Percentiles rank a stretch among this genome's conserved stretches.
Evolutionary conservation across 2,329 filamentous ascomycete species (phyloP).

Genomic region (Gremmenia infestans): DNA sequence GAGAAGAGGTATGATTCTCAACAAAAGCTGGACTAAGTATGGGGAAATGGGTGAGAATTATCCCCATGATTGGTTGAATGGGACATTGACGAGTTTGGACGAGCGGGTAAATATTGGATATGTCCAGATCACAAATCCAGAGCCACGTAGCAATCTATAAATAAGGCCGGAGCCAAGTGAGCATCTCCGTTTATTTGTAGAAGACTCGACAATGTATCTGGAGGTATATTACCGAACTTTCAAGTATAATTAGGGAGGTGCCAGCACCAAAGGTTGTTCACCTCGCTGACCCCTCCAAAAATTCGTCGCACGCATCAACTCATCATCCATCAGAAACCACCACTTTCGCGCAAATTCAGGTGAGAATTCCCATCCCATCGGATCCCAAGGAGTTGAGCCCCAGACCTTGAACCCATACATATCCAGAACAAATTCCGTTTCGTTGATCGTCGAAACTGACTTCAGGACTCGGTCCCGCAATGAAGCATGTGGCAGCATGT

Average conservation of each 20-base stretch:
- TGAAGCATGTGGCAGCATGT: slow-evolving; percentile 19
- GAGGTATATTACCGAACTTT: too few relatives aligned
- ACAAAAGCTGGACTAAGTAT: too few relatives aligned
- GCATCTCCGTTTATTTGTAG: too few relatives aligned
- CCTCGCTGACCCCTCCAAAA: slow-evolving; percentile 26
- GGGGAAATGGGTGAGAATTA: too few relatives aligned
- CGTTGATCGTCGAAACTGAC: slow-evolving; percentile 18
- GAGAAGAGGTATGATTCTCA: too few relatives aligned
- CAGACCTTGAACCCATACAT: slow-evolving; percentile 26
- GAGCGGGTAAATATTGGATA: too few relatives aligned
- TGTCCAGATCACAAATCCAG: too few relatives aligned
- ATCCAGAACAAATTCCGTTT: slow-evolving; percentile 15
- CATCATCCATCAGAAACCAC: slow-evolving; percentile 28
- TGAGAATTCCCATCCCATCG: slow-evolving; percentile 28
- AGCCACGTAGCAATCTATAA: too few relatives aligned
- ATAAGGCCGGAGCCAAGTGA: too few relatives aligned
- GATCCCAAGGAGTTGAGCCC: slow-evolving; percentile 28
- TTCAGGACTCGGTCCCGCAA: slow-evolving; percentile 16
- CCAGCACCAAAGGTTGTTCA: slow-evolving; percentile 15
- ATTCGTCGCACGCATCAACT: slow-evolving; percentile 27
- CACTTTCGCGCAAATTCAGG: slow-evolving; percentile 25
- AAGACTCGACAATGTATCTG: too few relatives aligned
- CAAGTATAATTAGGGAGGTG: neutral
- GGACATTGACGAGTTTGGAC: too few relatives aligned
- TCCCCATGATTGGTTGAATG: too few relatives aligned